Conservation (phyloP, 2,329 filamentous ascomycete genomes). For the Aspergillus texensis region DNA sequence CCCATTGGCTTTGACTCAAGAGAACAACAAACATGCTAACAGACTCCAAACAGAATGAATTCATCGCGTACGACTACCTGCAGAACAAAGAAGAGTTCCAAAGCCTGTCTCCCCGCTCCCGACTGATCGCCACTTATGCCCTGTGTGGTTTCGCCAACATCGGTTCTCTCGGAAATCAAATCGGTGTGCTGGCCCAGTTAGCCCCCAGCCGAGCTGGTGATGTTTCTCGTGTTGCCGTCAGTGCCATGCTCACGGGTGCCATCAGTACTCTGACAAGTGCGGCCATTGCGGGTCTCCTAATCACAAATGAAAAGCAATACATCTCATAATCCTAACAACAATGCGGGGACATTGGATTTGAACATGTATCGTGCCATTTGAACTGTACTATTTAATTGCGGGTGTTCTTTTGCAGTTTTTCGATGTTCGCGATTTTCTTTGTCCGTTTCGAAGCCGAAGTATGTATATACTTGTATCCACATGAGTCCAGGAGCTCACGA, state of each 20-base stretch:
- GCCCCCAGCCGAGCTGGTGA: constrained; percentile 74
- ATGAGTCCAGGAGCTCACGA: background rate
- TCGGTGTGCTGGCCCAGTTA: constrained; percentile 82
- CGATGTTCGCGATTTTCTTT: background rate
- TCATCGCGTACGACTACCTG: constrained; percentile 68
- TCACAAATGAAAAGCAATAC: constrained; percentile 55
- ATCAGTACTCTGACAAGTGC: constrained; percentile 79
- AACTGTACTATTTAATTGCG: background rate
- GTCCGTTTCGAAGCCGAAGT: background rate
- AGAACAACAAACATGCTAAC: constrained; percentile 4
- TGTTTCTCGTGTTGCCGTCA: constrained; percentile 74
- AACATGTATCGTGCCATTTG: background rate
- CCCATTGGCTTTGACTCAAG: constrained; percentile 8
- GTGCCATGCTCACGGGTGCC: constrained; percentile 76
- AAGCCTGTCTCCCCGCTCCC: constrained; percentile 67
- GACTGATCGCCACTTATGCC: constrained; percentile 82
- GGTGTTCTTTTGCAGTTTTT: background rate
- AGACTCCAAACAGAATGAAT: constrained; percentile 64
- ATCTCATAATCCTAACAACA: background rate
- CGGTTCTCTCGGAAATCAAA: constrained; percentile 84
- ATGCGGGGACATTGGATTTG: background rate
- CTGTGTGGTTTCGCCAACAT: constrained; percentile 84
- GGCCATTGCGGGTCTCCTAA: constrained; percentile 74
- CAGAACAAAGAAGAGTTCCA: constrained; percentile 56
- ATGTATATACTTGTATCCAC: background rate